Conservation (phyloP, 2,329 filamentous ascomycete genomes). For the Neurospora sp. region DNA sequence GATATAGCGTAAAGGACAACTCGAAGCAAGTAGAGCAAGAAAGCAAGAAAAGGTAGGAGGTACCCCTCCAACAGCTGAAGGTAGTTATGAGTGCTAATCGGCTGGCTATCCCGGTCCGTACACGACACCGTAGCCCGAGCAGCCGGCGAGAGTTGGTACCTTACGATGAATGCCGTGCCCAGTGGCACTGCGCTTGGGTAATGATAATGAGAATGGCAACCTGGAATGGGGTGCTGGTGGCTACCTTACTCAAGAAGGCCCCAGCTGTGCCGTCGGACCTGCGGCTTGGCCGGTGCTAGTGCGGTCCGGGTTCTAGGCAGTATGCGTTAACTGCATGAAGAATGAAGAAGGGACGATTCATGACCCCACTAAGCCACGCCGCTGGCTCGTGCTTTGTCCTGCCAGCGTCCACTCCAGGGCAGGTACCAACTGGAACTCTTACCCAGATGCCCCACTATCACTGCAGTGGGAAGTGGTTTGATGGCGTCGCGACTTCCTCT, state of each 20-base stretch:
- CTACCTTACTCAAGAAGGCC: neutral
- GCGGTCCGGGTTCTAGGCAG: neutral
- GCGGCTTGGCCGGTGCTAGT: neutral
- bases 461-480: neutral
- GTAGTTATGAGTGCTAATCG: neutral
- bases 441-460: neutral
- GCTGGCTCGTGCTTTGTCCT: neutral
- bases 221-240: neutral
- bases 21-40: conserved; percentile 13
- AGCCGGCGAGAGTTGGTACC: neutral
- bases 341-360: neutral
- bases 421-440: neutral
- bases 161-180: neutral
- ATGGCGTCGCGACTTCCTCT: neutral
- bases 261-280: neutral
- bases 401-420: neutral
- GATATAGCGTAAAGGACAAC: conserved; percentile 1
- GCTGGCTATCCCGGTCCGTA: neutral
- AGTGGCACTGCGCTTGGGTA: neutral
- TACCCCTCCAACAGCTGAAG: neutral
- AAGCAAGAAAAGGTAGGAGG: neutral
- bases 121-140: neutral
- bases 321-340: neutral
- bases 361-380: neutral
- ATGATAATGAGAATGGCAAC: neutral